Base-by-base conservation (phyloP, 2,329 filamentous ascomycete species). In the Coniochaeta prunicola region DNA sequence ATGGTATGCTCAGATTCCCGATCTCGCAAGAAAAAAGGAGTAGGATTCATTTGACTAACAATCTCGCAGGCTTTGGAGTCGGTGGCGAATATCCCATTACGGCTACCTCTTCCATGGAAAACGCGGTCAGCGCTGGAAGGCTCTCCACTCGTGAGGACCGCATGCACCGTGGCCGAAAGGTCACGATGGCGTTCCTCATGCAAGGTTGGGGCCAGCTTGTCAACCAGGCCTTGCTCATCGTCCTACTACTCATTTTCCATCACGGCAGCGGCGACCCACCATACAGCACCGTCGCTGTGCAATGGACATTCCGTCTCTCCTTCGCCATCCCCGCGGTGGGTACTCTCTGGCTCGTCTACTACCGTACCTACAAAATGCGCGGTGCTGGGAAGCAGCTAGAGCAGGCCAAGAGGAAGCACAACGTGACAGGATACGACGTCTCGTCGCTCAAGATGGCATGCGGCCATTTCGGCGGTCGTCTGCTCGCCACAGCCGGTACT, bases 41-140 rank as follows among this genome's bases (percentile, higher is more conserved):
- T 30, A 4, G 4, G 26, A 56, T 9, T n/a, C n/a, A n/a, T n/a
- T n/a, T n/a, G n/a, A 31, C 53, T 56, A 17, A 56, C 53, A n/a
- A 56, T 6, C 3, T 24, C 58, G 8, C 33, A 75, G 75, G 77
- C 59, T 76, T 85, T 56, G 84, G 83, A 63, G 84, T 87, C 58
- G 91, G 91, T 67, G 92, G 92, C 65, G 92, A 96, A 76, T 97
- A 97, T 71, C 93, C 93, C 63, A 97, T 97, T 82, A 97, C 93
- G 34, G 93, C 93, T 19, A 97, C 93, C 13, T 92, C 91, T 9
- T 92, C 92, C 61, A 96, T 97, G 86, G 92, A 96, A 73, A 91
- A 92, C 68, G 89, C 91, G 17, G 88, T 92, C 53, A 86, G 90
- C n/a, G 77, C 91, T 38, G 92, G 93, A 62, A 92, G 88, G 72